Conservation (phyloP, 1,139 yeast species). For the Williopsis jadinii region DNA sequence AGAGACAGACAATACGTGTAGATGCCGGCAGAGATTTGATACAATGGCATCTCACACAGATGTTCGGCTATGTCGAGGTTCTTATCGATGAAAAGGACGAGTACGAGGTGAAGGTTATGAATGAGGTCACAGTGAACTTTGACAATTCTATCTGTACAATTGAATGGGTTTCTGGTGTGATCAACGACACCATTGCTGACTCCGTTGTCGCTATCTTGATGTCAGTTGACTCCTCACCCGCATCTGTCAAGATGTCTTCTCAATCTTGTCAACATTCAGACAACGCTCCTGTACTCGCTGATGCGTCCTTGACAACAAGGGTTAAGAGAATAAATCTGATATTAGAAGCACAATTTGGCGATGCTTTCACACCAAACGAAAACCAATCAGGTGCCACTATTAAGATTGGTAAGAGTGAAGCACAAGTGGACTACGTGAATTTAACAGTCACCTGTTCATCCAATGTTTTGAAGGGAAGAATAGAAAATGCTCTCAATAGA, state of each 20-base stretch:
- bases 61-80: slow-evolving; percentile 83
- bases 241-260: slow-evolving; percentile 82
- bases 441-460: slow-evolving; percentile 73
- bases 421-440: slow-evolving; percentile 56
- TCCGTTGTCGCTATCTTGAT: slow-evolving; percentile 84
- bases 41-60: slow-evolving; percentile 85
- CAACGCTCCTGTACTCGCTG: slow-evolving; percentile 2
- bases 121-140: slow-evolving; percentile 45
- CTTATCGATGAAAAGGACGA: slow-evolving; percentile 49
- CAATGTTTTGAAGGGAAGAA: slow-evolving; percentile 71
- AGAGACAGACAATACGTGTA: slow-evolving; percentile 70
- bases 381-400: slow-evolving; percentile 34
- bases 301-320: slow-evolving; percentile 31
- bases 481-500: slow-evolving; percentile 71
- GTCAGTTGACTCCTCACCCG: slow-evolving; percentile 92
- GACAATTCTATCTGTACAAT: slow-evolving; percentile 50
- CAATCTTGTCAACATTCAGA: slow-evolving; percentile 34
- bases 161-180: slow-evolving; percentile 87
- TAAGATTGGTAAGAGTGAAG: slow-evolving; percentile 67
- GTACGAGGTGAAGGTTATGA: slow-evolving; percentile 40
- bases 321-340: slow-evolving; percentile 57
- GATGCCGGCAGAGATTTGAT: slow-evolving; percentile 77
- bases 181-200: slow-evolving; percentile 93
- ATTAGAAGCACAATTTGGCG: slow-evolving; percentile 84
- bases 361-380: slow-evolving; percentile 40